These are phyloP conservation scores for Ceratobasidium theobromae DNA, from an alignment of 1,284 basidiomycete species.

Conservation along the genomic window DNA sequence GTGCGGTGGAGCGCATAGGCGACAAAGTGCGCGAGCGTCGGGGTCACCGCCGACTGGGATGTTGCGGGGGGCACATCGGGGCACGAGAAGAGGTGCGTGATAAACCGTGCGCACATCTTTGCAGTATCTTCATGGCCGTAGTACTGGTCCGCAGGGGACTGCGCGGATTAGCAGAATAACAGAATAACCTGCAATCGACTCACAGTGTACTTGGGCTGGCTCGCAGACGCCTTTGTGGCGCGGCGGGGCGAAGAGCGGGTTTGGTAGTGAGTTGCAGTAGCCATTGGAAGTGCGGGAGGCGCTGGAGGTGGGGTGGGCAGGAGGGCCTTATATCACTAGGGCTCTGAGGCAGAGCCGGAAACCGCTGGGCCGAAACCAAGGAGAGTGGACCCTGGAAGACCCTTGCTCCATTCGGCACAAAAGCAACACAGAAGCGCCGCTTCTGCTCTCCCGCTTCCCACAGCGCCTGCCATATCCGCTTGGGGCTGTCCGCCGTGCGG, in stretches of 20 bases:
- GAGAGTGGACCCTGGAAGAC: not conserved
- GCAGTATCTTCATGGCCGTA: constrained; percentile 74
- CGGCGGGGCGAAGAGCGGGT: constrained; percentile 18
- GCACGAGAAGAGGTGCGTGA: constrained; percentile 76
- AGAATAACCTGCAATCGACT: not conserved
- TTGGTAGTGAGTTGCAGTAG: constrained; percentile 14
- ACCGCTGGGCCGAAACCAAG: not conserved
- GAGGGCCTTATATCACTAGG: constrained; percentile 1
- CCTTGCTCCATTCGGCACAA: constrained; percentile 4
- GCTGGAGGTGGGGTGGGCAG: not conserved
- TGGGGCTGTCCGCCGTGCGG: not conserved
- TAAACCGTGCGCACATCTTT: constrained; percentile 71
- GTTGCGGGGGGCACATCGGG: constrained; percentile 56
- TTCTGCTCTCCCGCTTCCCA: not conserved
- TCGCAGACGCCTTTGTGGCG: constrained; percentile 11
- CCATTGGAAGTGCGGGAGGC: not conserved
- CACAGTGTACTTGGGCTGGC: constrained; percentile 1
- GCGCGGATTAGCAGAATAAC: not conserved
- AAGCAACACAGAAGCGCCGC: constrained; percentile 1
- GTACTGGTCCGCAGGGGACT: constrained; percentile 46
- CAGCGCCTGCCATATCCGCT: not conserved
- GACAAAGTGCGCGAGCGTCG: constrained; percentile 76
- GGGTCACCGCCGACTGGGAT: constrained; percentile 38
- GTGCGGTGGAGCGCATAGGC: constrained; percentile 90
- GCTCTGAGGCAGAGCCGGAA: too few species aligned